Evolutionary conservation across 1,139 yeast genomes (phyloP).

Genomic region (Taphrina pruni): DNA sequence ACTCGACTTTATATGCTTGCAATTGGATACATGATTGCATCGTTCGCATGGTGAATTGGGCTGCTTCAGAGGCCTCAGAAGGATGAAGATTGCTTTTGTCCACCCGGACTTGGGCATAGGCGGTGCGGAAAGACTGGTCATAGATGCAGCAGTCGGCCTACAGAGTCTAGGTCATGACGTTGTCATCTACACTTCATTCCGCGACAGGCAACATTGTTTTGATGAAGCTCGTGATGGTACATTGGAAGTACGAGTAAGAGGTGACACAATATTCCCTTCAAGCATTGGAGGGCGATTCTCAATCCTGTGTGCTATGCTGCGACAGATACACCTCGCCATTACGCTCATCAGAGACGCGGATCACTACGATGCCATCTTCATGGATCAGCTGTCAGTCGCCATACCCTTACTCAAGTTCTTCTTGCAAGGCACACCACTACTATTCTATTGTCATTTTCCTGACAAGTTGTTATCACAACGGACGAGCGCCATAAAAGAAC

Average conservation of each 20-base stretch:
- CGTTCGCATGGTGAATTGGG: neutral
- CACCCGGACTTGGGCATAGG: slow-evolving; percentile 98
- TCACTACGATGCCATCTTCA: slow-evolving; percentile 71
- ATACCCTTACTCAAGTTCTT: slow-evolving; percentile 69
- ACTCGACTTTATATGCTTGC: too few relatives aligned
- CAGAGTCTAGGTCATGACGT: slow-evolving; percentile 72
- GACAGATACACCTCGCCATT: slow-evolving; percentile 75
- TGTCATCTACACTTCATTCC: slow-evolving; percentile 82
- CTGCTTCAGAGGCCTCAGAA: too few relatives aligned
- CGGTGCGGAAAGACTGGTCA: slow-evolving; percentile 95
- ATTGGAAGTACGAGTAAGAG: slow-evolving; percentile 71
- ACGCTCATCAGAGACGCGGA: slow-evolving; percentile 56
- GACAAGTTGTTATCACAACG: slow-evolving; percentile 73
- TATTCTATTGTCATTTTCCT: slow-evolving; percentile 96
- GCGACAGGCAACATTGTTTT: slow-evolving; percentile 83
- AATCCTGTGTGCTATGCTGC: slow-evolving; percentile 78
- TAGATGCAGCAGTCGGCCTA: slow-evolving; percentile 90
- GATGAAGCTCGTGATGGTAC: slow-evolving; percentile 72
- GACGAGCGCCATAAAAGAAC: slow-evolving; percentile 62
- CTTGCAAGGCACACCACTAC: slow-evolving; percentile 56
- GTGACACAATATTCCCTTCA: slow-evolving; percentile 76
- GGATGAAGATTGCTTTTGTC: slow-evolving; percentile 73
- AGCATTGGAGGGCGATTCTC: slow-evolving; percentile 68
- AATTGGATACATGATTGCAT: too few relatives aligned
- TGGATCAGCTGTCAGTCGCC: slow-evolving; percentile 88